Evolutionary conservation across 768 basidiomycete genomes (phyloP).

Genomic region (Trametes cubensis): DNA sequence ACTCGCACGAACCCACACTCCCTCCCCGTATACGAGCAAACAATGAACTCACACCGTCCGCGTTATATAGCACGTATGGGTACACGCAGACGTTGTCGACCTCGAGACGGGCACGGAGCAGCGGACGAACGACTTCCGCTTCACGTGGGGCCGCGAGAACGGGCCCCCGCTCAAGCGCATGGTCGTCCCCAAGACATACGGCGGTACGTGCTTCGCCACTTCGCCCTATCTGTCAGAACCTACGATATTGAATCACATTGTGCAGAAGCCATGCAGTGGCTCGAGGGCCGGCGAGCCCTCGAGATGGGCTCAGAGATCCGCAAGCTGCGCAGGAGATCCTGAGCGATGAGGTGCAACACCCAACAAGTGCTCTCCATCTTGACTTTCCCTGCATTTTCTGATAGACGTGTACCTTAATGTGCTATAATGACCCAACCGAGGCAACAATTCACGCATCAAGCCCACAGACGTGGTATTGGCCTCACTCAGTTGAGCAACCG

Average conservation of each 20-base stretch:
- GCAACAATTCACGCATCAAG: too few relatives aligned
- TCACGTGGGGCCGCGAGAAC: constrained; percentile 63
- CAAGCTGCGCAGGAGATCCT: constrained; percentile 30
- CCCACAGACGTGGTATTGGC: too few relatives aligned
- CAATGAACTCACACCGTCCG: neutral
- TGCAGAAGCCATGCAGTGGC: constrained; percentile 82
- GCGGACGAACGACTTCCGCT: constrained; percentile 75
- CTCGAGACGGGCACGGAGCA: constrained; percentile 64
- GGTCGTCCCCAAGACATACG: constrained; percentile 72
- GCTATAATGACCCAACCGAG: neutral
- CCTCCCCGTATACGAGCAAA: neutral
- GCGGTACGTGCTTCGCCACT: constrained; percentile 46
- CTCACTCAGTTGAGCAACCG: too few relatives aligned
- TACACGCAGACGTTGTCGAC: constrained; percentile 73
- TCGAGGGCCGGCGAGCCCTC: constrained; percentile 75
- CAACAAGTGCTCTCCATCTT: neutral
- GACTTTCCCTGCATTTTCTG: too few relatives aligned
- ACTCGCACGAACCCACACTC: neutral
- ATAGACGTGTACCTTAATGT: neutral
- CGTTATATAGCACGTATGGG: constrained; percentile 67
- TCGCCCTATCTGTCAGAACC: constrained; percentile 24
- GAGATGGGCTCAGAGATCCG: constrained; percentile 71
- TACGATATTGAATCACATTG: constrained; percentile 27
- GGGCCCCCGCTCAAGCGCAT: constrained; percentile 41
- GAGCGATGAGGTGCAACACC: neutral